Evolutionary conservation across 192 early-diverging fungal genomes (phyloP).

Genomic region (Geranomyces michiganensis): DNA sequence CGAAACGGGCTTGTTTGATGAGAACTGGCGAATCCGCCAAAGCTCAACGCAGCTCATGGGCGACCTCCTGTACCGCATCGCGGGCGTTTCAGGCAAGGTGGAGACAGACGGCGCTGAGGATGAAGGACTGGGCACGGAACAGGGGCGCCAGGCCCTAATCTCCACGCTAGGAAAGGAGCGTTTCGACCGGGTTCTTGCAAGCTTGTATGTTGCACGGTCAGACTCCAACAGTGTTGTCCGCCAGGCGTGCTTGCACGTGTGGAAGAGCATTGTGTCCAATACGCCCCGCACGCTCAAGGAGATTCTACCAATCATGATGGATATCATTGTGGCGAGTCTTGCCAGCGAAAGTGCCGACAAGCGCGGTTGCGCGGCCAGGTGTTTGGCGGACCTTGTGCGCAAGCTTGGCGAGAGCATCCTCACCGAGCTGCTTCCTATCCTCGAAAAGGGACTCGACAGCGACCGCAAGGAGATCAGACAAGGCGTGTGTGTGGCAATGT

Average conservation of each 20-base stretch:
- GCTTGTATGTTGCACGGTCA: slow-evolving; percentile 89
- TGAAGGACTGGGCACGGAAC: slow-evolving; percentile 67
- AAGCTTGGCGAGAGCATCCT: slow-evolving; percentile 93
- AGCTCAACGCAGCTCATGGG: slow-evolving; percentile 93
- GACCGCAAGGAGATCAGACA: slow-evolving; percentile 73
- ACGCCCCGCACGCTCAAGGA: slow-evolving; percentile 97
- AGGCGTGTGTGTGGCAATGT: slow-evolving; percentile 91
- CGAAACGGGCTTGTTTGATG: slow-evolving; percentile 85
- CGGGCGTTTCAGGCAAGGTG: slow-evolving; percentile 75
- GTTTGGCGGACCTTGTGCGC: slow-evolving; percentile 90
- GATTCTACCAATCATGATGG: slow-evolving; percentile 89
- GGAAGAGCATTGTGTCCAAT: slow-evolving; percentile 95
- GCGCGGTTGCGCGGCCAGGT: slow-evolving; percentile 85
- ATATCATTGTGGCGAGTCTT: slow-evolving; percentile 81
- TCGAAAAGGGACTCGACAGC: slow-evolving; percentile 78
- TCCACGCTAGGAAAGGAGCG: slow-evolving; percentile 85
- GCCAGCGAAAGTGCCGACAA: slow-evolving; percentile 76
- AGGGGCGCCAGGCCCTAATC: slow-evolving; percentile 68
- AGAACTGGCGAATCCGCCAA: slow-evolving; percentile 95
- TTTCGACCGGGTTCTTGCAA: slow-evolving; percentile 81
- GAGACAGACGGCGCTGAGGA: slow-evolving; percentile 60
- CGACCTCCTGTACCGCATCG: slow-evolving; percentile 90
- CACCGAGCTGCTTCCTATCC: slow-evolving; percentile 85
- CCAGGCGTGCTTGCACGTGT: slow-evolving; percentile 85
- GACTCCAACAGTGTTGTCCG: slow-evolving; percentile 83